Conservation (phyloP, 805 yeast genomes). For the Wickerhamomyces chaumierensis region DNA sequence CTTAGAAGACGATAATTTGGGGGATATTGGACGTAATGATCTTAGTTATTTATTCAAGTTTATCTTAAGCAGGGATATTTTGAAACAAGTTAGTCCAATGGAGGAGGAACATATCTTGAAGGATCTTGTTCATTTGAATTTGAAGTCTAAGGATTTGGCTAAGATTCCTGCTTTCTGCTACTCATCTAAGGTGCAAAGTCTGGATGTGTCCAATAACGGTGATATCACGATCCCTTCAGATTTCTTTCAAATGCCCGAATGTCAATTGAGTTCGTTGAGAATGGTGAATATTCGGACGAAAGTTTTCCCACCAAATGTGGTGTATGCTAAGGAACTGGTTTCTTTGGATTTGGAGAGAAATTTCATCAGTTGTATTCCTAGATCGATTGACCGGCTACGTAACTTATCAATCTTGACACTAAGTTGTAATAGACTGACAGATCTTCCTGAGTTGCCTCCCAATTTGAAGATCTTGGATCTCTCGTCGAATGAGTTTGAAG, state of each 20-base stretch:
- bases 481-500: conserved; percentile 62
- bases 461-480: conserved; percentile 53
- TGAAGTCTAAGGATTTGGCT: conserved; percentile 63
- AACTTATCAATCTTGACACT: conserved; percentile 50
- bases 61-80: conserved; percentile 51
- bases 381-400: conserved; percentile 39
- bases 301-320: conserved; percentile 61
- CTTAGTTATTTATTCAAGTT: conserved; percentile 74
- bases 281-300: conserved; percentile 67
- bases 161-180: conserved; percentile 79
- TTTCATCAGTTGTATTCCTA: conserved; percentile 53
- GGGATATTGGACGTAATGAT: conserved; percentile 76
- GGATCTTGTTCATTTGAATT: conserved; percentile 63
- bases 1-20: conserved; percentile 61
- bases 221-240: conserved; percentile 75
- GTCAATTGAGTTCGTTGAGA: conserved; percentile 53
- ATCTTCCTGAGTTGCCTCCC: conserved; percentile 48
- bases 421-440: conserved; percentile 63
- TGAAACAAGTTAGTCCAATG: conserved; percentile 51
- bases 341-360: conserved; percentile 71
- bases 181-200: conserved; percentile 67
- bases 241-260: conserved; percentile 68
- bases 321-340: conserved; percentile 56
- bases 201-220: conserved; percentile 82
- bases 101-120: conserved; percentile 57